Evolutionary conservation across 441 rosid species (phyloP).

Genomic region (Corymbia calophylla): DNA sequence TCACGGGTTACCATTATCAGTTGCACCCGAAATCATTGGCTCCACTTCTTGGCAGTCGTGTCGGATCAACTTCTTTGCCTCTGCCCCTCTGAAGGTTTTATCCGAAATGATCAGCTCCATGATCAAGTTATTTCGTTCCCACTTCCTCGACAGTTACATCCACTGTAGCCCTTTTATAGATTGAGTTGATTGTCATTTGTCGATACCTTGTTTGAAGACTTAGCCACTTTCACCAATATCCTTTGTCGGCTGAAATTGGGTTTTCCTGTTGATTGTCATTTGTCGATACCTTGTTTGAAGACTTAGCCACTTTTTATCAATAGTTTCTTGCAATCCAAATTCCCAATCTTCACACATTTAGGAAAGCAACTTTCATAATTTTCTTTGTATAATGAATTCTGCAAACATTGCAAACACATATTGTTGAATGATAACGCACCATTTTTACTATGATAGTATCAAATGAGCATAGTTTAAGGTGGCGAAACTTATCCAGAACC

Average conservation of each 20-base stretch:
- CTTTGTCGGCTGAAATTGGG: background rate
- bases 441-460: background rate
- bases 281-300: no score
- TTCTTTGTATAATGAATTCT: background rate
- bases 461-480: background rate
- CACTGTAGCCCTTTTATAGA: no score
- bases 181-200: no score
- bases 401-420: background rate
- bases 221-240: background rate
- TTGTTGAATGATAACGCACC: background rate
- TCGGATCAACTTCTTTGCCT: background rate
- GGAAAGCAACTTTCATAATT: background rate
- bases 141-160: background rate
- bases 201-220: background rate
- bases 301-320: no score
- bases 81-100: background rate
- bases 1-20: background rate
- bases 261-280: no score
- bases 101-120: background rate
- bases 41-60: background rate
- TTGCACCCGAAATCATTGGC: background rate
- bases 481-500: rapidly evolving
- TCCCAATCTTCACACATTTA: background rate
- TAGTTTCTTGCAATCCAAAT: background rate
- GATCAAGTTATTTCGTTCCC: background rate